Percentiles rank a stretch among this genome's conserved stretches.
Evolutionary conservation across 108 stramenopile genomes (phyloP).

Genomic region (Nitzschia inconspicua): DNA sequence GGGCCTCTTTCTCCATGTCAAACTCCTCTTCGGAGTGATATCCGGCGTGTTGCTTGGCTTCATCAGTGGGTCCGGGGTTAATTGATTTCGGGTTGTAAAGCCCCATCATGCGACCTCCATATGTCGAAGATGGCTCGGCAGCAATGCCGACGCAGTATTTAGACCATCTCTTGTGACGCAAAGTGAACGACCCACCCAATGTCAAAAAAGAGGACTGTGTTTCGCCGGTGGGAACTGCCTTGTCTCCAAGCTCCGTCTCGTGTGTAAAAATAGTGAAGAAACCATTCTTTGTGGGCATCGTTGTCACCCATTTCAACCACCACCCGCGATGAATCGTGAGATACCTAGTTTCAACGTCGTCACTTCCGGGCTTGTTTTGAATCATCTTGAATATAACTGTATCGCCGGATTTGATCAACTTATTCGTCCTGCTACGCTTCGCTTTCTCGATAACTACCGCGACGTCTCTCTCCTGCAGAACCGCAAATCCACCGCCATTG

Average conservation of each 20-base stretch:
- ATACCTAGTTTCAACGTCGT: constrained; percentile 54
- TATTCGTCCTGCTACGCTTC: constrained; percentile 23
- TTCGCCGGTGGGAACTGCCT: constrained; percentile 11
- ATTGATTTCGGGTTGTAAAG: constrained; percentile 42
- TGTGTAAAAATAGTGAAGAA: constrained; percentile 55
- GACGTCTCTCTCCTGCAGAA: constrained; percentile 53
- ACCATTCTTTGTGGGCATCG: constrained; percentile 60
- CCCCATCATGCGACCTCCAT: constrained; percentile 83
- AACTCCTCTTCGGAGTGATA: constrained; percentile 46
- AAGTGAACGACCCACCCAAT: constrained; percentile 65
- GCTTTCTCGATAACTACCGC: constrained; percentile 55
- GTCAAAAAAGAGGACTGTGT: constrained; percentile 45
- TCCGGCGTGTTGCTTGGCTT: constrained; percentile 37
- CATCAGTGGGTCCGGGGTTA: constrained; percentile 8
- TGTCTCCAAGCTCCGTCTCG: constrained; percentile 22
- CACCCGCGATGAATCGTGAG: constrained; percentile 85
- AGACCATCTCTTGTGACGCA: constrained; percentile 74
- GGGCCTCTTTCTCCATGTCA: constrained; percentile 31
- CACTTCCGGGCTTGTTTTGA: constrained; percentile 15
- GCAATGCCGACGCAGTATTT: constrained; percentile 75
- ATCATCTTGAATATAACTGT: constrained; percentile 69
- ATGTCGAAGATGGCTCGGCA: constrained; percentile 61
- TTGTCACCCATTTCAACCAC: constrained; percentile 88
- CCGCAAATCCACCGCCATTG: constrained; percentile 77
- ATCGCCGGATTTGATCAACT: constrained; percentile 77